Conservation (phyloP, 2,329 filamentous ascomycete species). For the Neurospora sp. region DNA sequence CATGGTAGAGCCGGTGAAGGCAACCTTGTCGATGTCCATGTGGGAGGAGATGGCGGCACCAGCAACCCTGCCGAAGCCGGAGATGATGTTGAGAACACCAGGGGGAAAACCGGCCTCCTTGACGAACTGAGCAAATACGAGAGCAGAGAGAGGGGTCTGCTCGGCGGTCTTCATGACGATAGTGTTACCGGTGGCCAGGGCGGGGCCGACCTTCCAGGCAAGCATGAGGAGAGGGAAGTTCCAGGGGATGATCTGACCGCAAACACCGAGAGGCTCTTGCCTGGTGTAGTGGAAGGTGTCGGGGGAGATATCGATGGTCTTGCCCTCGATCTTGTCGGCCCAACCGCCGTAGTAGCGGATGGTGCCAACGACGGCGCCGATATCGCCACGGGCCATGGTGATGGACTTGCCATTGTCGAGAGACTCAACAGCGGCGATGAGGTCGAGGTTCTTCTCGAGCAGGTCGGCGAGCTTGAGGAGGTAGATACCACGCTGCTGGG, state of each 20-base stretch:
- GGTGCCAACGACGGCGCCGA: conserved; percentile 55
- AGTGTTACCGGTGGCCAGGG: conserved; percentile 62
- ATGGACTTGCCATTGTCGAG: conserved; percentile 84
- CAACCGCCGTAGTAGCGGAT: conserved; percentile 83
- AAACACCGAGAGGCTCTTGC: conserved; percentile 70
- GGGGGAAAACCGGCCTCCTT: conserved; percentile 72
- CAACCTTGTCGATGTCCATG: conserved; percentile 76
- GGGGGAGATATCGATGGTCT: conserved; percentile 69
- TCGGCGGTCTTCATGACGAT: conserved; percentile 67
- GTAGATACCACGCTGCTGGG: conserved; percentile 58
- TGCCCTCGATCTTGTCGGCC: conserved; percentile 86
- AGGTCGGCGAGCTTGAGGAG: conserved; percentile 72
- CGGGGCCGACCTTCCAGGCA: conserved; percentile 73
- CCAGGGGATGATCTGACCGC: conserved; percentile 83
- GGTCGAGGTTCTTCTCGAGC: conserved; percentile 65
- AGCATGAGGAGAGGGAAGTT: conserved; percentile 79
- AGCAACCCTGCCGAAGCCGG: conserved; percentile 67
- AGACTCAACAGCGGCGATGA: conserved; percentile 73
- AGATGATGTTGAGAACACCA: conserved; percentile 68
- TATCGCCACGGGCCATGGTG: conserved; percentile 64
- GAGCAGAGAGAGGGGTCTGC: conserved; percentile 62
- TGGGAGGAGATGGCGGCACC: conserved; percentile 67
- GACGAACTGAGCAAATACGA: conserved; percentile 53
- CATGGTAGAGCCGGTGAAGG: conserved; percentile 69
- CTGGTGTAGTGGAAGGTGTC: conserved; percentile 78